phyloP scores from a whole-genome alignment of 768 basidiomycete species.

The Albatrellus ellisii region DNA sequence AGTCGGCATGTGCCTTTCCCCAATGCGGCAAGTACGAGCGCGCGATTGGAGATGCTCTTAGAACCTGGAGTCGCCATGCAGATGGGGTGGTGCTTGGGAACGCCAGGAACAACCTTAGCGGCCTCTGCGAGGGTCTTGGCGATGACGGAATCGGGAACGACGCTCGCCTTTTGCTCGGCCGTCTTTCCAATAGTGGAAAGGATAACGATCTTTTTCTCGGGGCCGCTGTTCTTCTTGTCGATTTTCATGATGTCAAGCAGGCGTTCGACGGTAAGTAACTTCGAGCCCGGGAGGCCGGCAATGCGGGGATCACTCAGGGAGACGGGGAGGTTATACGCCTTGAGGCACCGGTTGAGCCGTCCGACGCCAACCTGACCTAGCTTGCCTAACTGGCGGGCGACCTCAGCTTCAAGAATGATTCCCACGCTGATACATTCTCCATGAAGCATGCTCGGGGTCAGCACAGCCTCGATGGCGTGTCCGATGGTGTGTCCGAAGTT shows the following conservation, averaged over 20 bases:
- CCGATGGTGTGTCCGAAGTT: slow-evolving; percentile 99
- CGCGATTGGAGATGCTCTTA: slow-evolving; percentile 94
- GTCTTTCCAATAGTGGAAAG: slow-evolving; percentile 86
- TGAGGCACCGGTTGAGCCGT: slow-evolving; percentile 74
- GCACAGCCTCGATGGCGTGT: slow-evolving; percentile 93
- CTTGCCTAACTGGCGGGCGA: slow-evolving; percentile 78
- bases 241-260: slow-evolving; percentile 80
- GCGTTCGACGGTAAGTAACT: slow-evolving; percentile 61
- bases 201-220: slow-evolving; percentile 88
- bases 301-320: slow-evolving; percentile 72
- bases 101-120: slow-evolving; percentile 57
- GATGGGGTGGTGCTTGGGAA: slow-evolving; percentile 36
- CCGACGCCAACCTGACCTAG: slow-evolving; percentile 89
- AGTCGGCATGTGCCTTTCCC: slow-evolving; percentile 80
- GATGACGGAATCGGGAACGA: slow-evolving; percentile 72
- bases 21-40: slow-evolving; percentile 85
- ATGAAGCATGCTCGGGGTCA: slow-evolving; percentile 88
- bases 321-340: slow-evolving; percentile 84
- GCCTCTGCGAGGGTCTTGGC: slow-evolving; percentile 72
- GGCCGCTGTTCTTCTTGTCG: slow-evolving; percentile 96
- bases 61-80: slow-evolving; percentile 91
- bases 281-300: slow-evolving; percentile 52
- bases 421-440: slow-evolving; percentile 95
- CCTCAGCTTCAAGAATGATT: slow-evolving; percentile 94
- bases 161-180: slow-evolving; percentile 83